phyloP scores from a whole-genome alignment of 257 asterid genomes.

The Capsicum pubescens region DNA sequence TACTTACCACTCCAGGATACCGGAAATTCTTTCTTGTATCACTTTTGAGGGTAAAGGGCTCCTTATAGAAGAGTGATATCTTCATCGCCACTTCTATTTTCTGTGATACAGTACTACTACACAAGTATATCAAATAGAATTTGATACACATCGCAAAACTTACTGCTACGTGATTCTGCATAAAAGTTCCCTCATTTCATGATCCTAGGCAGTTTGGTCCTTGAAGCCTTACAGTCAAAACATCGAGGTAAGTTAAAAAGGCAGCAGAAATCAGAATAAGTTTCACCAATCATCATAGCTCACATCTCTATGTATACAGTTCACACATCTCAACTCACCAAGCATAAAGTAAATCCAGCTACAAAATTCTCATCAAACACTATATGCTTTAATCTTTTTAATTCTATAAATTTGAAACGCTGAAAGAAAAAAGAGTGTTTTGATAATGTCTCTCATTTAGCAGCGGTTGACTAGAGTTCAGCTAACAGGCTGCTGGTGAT shows the following conservation, averaged over 20 bases:
- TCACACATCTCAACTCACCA: not conserved
- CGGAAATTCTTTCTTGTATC: too few relatives aligned
- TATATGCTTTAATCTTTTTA: slow-evolving; percentile 27
- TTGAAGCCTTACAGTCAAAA: not conserved
- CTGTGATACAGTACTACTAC: not conserved
- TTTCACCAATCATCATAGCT: slow-evolving; percentile 15
- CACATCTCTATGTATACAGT: slow-evolving; percentile 7
- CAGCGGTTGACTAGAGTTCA: slow-evolving; percentile 36
- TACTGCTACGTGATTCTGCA: not conserved
- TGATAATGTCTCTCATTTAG: slow-evolving; percentile 39
- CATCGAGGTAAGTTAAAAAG: not conserved
- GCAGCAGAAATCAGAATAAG: not conserved
- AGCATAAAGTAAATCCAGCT: slow-evolving; percentile 24
- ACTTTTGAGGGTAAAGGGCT: not conserved
- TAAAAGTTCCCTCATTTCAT: not conserved
- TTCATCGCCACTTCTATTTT: not conserved
- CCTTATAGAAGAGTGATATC: not conserved
- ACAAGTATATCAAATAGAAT: not conserved
- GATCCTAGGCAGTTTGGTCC: not conserved
- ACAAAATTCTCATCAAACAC: slow-evolving; percentile 29
- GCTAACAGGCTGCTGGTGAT: slow-evolving; percentile 75
- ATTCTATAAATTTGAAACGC: slow-evolving; percentile 40
- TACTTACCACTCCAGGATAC: not conserved
- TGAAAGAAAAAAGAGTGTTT: slow-evolving; percentile 38
- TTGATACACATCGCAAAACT: not conserved